These are phyloP conservation scores for Spergularia azorica DNA, from an alignment of 179 eudicot genomes.

Conservation along the genomic window DNA sequence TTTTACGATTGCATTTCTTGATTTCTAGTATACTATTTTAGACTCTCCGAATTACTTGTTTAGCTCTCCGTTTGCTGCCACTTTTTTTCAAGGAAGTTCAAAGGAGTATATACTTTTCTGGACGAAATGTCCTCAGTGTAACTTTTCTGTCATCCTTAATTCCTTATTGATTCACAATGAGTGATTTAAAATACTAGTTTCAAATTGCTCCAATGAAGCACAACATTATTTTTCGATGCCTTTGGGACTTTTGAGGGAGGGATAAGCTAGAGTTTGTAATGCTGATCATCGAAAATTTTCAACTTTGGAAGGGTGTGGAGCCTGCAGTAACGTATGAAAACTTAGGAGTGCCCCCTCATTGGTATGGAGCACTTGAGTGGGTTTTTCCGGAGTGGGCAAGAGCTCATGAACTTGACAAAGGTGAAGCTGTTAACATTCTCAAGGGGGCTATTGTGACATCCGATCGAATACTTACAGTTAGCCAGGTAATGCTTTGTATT, in stretches of 20 bases:
- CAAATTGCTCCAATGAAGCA: neutral
- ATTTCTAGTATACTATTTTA: neutral
- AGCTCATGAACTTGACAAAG: constrained; percentile 96
- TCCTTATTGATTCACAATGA: neutral
- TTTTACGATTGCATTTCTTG: neutral
- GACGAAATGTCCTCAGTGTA: neutral
- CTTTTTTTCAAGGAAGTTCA: neutral
- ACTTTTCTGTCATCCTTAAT: neutral
- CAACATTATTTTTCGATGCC: neutral
- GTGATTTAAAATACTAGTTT: neutral
- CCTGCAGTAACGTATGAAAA: constrained; percentile 80
- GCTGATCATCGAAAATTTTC: constrained; percentile 16
- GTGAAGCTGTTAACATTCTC: constrained; percentile 93
- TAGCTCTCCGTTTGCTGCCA: neutral
- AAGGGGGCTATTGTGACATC: constrained; percentile 94
- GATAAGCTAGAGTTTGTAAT: neutral
- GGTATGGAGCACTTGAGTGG: constrained; percentile 96
- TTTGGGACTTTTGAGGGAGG: constrained; percentile 6
- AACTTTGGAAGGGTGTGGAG: constrained; percentile 77
- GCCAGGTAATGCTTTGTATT: constrained; percentile 57
- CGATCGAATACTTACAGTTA: constrained; percentile 92
- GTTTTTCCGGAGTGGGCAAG: constrained; percentile 98
- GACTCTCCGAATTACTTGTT: neutral
- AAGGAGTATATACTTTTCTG: neutral
- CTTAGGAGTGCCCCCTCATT: constrained; percentile 80